Base-by-base conservation (phyloP, 2,329 filamentous ascomycete genomes). In the Diaporthe ilicicola region DNA sequence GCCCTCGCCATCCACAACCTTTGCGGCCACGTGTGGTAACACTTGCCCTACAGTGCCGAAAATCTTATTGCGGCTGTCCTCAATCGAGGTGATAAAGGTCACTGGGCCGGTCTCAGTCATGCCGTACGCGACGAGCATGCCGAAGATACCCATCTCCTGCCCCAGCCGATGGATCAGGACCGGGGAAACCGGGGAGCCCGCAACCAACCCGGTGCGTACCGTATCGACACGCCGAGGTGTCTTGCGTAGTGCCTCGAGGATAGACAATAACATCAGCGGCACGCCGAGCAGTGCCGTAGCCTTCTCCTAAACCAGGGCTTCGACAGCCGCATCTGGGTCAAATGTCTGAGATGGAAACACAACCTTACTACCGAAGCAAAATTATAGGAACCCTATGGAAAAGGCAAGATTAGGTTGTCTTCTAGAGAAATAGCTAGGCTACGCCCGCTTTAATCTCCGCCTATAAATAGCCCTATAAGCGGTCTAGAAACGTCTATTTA, bases 1-100 rank as follows among this genome's bases (percentile, higher is more conserved):
- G 6, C 91, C 84, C 27, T 56, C 22, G 4, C 3, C 12, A 19
- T 56, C 34, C 10, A 56, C 22, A 12, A 56, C 13, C 19, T 56
- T 56, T 2, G n/a, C 34, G 3, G 13, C 34, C n/a, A 22, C 42
- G 1, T 42, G 54, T 8, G 34, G 54, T 5, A 42, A n/a, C 10
- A 42, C 54, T 2, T 7, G 8, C 10, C 54, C 54, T 19, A 56
- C n/a, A 1, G 54, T 42, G 22, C 0, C 37, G 34, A 32, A 24
- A 8, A n/a, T 44, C 1, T 42, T 22, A 3, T 56, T 17, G n/a
- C 6, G 29, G 34, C 6, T 1, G 13, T 56, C 54, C 2, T 42
- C 22, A 10, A 6, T n/a, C 2, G 54, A 24, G 10, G 22, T 42
- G 22, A 42, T 27, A 8, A 56, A 56, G 19, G 34, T 42, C 5